A percentile compares a stretch with the other conserved stretches of the same genome.
These are phyloP conservation scores for Calycina herbarum DNA, from an alignment of 2,329 filamentous ascomycete genomes.

Conservation along the genomic window DNA sequence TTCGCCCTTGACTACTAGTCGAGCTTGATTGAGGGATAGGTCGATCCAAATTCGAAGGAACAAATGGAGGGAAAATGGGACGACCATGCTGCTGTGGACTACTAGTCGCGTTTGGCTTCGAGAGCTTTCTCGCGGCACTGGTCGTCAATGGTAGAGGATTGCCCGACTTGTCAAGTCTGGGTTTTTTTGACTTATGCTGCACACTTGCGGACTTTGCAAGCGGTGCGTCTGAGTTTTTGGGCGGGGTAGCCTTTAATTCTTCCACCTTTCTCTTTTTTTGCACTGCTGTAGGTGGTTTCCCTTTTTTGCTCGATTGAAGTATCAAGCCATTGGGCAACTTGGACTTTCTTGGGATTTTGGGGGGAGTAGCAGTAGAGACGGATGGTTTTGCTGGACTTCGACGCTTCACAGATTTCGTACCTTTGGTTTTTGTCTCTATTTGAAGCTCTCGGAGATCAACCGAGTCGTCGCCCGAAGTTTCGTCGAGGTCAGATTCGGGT, in stretches of 20 bases:
- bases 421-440: slow-evolving; percentile 12
- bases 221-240: background rate
- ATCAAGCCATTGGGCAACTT: background rate
- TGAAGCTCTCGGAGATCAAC: slow-evolving; percentile 18
- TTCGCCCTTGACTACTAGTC: background rate
- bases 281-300: background rate
- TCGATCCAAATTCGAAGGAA: background rate
- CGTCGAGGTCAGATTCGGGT: slow-evolving; percentile 11
- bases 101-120: background rate
- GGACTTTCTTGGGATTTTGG: background rate
- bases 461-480: slow-evolving; percentile 15
- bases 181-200: background rate
- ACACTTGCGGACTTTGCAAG: background rate
- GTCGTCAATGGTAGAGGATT: background rate
- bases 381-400: slow-evolving; percentile 10
- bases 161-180: background rate
- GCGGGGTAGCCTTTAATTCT: background rate
- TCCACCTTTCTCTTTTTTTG: background rate
- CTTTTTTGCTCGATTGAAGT: background rate
- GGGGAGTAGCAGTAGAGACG: background rate
- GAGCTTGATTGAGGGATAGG: background rate
- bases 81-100: background rate
- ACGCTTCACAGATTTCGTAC: slow-evolving; percentile 15
- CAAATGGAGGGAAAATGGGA: background rate
- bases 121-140: background rate